These are phyloP conservation scores for Plenodomus tracheiphilus DNA, from an alignment of 2,329 filamentous ascomycete species.

Conservation along the genomic window DNA sequence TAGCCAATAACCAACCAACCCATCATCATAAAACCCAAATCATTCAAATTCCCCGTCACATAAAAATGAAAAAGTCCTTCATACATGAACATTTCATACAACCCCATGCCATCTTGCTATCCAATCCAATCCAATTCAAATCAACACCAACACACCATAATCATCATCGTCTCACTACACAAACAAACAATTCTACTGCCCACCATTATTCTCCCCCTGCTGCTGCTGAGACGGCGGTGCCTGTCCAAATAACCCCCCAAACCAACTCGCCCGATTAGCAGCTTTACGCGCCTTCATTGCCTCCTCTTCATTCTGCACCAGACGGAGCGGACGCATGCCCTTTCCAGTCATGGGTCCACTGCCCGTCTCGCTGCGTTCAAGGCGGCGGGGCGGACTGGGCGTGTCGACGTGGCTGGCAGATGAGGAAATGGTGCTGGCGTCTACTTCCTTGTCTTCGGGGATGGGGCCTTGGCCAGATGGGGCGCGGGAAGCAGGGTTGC, in stretches of 20 bases:
- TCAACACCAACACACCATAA: background rate
- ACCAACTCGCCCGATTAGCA: constrained; percentile 53
- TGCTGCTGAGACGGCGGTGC: constrained; percentile 27
- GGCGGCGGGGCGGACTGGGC: constrained; percentile 58
- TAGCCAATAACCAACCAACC: too few relatives aligned
- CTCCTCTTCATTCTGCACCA: constrained; percentile 72
- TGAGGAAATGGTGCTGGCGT: constrained; percentile 25
- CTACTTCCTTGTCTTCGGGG: constrained; percentile 39
- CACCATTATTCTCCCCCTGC: constrained; percentile 16
- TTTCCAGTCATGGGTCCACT: constrained; percentile 55
- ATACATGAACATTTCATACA: too few relatives aligned
- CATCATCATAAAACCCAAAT: too few relatives aligned
- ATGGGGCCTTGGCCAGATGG: constrained; percentile 41
- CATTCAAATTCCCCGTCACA: too few relatives aligned
- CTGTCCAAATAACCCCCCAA: constrained; percentile 49
- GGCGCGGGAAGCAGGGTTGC: constrained; percentile 43
- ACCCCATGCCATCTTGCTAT: too few relatives aligned
- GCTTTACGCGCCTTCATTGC: constrained; percentile 46
- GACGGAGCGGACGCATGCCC: constrained; percentile 80
- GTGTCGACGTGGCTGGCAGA: constrained; percentile 40
- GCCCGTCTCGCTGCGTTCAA: constrained; percentile 50
- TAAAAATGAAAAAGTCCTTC: too few relatives aligned
- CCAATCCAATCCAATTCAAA: background rate
- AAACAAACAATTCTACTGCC: constrained; percentile 9
- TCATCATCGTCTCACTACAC: too few relatives aligned